Conservation (phyloP, 179 eudicot genomes). For the Beta corolliflora region DNA sequence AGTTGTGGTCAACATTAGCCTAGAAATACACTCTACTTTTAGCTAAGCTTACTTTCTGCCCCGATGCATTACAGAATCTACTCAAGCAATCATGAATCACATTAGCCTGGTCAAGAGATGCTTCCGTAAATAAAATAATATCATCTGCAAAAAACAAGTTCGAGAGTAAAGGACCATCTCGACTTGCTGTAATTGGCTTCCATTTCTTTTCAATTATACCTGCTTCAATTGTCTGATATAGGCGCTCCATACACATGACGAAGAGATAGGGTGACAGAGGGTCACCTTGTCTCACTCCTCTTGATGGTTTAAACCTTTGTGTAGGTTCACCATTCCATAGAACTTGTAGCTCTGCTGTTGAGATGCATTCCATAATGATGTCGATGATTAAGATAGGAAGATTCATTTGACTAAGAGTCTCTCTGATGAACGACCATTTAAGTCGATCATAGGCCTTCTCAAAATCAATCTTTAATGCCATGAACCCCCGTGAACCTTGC, state of each 20-base stretch:
- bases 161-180: background rate
- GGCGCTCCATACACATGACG: background rate
- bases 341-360: accelerated
- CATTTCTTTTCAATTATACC: background rate
- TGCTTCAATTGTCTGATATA: background rate
- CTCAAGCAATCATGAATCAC: no score
- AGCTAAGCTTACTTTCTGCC: no score
- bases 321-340: conserved; percentile 5
- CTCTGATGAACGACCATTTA: background rate
- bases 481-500: background rate
- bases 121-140: background rate
- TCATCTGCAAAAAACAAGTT: background rate
- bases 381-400: background rate
- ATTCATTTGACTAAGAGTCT: background rate
- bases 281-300: conserved; percentile 4
- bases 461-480: background rate
- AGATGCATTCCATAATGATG: background rate
- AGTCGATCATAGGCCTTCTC: background rate
- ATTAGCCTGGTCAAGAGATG: no score
- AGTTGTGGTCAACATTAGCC: no score
- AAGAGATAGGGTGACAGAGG: background rate
- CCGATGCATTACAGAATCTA: no score
- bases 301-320: background rate
- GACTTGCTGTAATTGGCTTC: background rate
- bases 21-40: no score